Evolutionary conservation across 176 grass and related monocot genomes (phyloP), one percentile per base, ranked within the genome.

Genomic region (Oryza australiensis): DNA sequence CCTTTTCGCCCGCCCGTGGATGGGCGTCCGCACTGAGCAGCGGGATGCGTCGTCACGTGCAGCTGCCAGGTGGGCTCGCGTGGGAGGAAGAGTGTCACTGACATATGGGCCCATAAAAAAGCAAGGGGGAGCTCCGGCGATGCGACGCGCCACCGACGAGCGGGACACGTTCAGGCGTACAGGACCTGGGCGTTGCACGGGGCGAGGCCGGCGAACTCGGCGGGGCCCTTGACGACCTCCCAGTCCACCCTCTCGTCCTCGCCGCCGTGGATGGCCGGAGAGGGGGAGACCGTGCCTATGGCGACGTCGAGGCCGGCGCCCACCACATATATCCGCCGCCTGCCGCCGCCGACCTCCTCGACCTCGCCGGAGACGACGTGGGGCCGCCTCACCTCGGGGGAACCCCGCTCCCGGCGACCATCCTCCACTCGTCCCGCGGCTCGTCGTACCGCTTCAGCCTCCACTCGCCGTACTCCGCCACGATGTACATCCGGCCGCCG

Each of bases 381-480:
- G 22, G 95, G 95, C 12, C 95, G 80, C 16, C 77, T 46, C 14
- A 97, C 90, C 64, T 82, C 81, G 46, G 72, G 74, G 94, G 94
- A 42, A 97, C 94, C 12, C 92, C 94, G n/a, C 70, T 55, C 0
- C 94, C 94, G 12, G 15, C 74, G 14, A 97, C 90, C 65, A 85
- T 42, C 75, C 85, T 51, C 96, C 96, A 99, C 60, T 72, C 80
- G 76, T 99, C 96, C n/a, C 72, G 42, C 0, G 2, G 16, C 9
- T 78, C 80, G 65, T 95, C 93, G 42, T 99, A 99, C 34, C 76
- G 72, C 89, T 99, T 99, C 33, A 99, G 24, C 42, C 89, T 76
- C 74, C 90, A 87, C 87, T 99, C 96, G 1, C 96, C 96, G 74
- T 95, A 99, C 83, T 99, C 96, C 12, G 96, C 87, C 12, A 99